Evolutionary conservation across 2,329 filamentous ascomycete species (phyloP), one percentile per base, ranked within the genome.

Genomic region (Fusarium austroafricanum): DNA sequence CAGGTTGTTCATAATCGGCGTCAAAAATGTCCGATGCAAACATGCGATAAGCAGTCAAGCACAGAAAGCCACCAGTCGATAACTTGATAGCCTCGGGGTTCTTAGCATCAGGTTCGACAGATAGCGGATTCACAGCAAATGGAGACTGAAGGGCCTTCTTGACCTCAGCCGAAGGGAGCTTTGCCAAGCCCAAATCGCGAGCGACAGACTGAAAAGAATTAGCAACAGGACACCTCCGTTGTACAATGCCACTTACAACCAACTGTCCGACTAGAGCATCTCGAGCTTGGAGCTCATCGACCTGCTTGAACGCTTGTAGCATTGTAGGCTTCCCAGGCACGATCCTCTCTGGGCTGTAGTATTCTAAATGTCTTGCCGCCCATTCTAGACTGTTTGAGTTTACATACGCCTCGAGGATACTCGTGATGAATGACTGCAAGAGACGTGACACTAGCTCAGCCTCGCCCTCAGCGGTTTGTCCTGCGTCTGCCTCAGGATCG

Each of bases 361-460:
- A 89, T 77, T 95, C 92, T 65, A 92, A 83, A 56, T 94, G 77
- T 50, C 92, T 81, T 15, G 86, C 80, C 3, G 88, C 84, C 89
- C 88, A 90, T 44, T 86, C 84, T 76, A 90, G 76, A 23, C 82
- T 81, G 68, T 89, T 86, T 9, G 79, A 81, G 68, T 89, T 88
- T 63, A 92, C 84, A 69, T 93, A 95, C 44, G 90, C 86, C 75
- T 94, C 92, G 12, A 94, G 79, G 18, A 94, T 80, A 74, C 92
- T 91, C 1, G 91, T 93, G n/a, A 93, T 83, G 76, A 96, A 94
- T 2, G 90, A 89, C 73, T 93, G 90, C 23, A 95, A 79, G 17
- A 95, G 81, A 58, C 86, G 87, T 35, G 83, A 82, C 72, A 90
- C 87, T 63, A 94, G 81, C 10, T 83, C 85, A 3, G 80, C 81